Conservation (phyloP, 2,329 filamentous ascomycete genomes). For the Plectosphaerella sp. region DNA sequence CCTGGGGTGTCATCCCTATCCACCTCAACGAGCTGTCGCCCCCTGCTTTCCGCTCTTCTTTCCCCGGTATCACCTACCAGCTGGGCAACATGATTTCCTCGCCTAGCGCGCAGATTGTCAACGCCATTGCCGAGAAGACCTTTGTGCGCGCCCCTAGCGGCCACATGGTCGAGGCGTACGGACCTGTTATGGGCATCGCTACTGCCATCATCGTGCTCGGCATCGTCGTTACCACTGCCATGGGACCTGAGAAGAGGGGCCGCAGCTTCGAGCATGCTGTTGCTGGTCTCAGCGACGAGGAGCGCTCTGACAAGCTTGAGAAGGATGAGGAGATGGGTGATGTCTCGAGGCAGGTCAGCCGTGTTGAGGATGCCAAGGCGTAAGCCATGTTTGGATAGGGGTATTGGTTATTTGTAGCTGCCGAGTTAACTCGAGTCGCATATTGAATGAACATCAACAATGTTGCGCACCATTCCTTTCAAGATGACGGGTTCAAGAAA, state of each 20-base stretch:
- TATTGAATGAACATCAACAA: too few species aligned
- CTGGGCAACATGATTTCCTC: slow-evolving; percentile 71
- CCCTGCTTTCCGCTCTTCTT: slow-evolving; percentile 64
- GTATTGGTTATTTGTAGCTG: too few species aligned
- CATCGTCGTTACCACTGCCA: slow-evolving; percentile 61
- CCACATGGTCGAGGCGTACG: slow-evolving; percentile 62
- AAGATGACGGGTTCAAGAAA: too few species aligned
- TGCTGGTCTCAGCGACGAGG: slow-evolving; percentile 25
- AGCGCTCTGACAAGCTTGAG: slow-evolving; percentile 12
- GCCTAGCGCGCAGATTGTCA: slow-evolving; percentile 72
- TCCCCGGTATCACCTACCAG: slow-evolving; percentile 70
- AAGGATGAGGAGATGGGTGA: slow-evolving; percentile 16
- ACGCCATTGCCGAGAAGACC: slow-evolving; percentile 63
- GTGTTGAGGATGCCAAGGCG: neutral
- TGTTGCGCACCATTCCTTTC: too few species aligned
- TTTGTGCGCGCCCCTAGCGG: slow-evolving; percentile 43
- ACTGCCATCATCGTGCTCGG: slow-evolving; percentile 72
- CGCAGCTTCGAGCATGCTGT: slow-evolving; percentile 61
- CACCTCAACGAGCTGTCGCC: slow-evolving; percentile 72
- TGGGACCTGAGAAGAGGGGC: slow-evolving; percentile 73
- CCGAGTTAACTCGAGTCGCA: too few species aligned
- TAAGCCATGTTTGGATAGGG: too few species aligned
- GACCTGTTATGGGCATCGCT: slow-evolving; percentile 69
- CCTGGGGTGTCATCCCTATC: slow-evolving; percentile 66
- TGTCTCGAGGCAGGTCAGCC: neutral